Evolutionary conservation across 1,139 yeast genomes (phyloP), one percentile per base, ranked within the genome.

Genomic region (Geotrichum siamense): DNA sequence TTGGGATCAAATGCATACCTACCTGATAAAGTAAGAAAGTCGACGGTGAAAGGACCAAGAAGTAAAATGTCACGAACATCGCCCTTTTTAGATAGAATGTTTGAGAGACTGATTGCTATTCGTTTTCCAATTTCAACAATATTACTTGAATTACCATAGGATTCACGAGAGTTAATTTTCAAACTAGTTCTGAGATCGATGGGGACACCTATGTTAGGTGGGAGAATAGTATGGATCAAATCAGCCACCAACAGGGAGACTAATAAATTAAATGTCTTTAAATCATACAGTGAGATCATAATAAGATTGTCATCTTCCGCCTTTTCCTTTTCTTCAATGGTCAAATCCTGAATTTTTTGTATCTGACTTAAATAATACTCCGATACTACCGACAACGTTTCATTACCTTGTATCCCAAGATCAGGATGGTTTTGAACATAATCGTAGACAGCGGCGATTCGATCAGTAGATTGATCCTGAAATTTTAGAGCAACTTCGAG

Each of bases 211-310:
- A 78, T 69, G 2, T 72, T 73, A 27, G 59, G 51, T 1, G 78
- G 74, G 2, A 85, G 53, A 26, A 77, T 74, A 0, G 91, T 78
- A 52, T 82, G 82, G 0, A 87, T 70, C 0, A 94, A 89, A 50
- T 78, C 81, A 1, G 82, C 63, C 0, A 87, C 75, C 2, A 89
- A 67, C 13, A 80, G 50, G 50, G 81, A 82, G 21, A 81, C 63
- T 39, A 89, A 58, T 23, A 72, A 74, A 39, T 84, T 80, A 48
- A 89, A 75, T 2, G 77, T 74, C 57, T 79, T 81, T 69, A 89
- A 78, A 58, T 89, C 97, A 56, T 85, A 89, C 9, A 89, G 67
- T 0, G 96, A 84, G 13, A 89, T 80, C 5, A 82, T 69, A 16
- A 89, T 73, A 27, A 46, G 23, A 22, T 21, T 33, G 9, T n/a